Conservation (phyloP, 139 green algal species). For the Eudorina sp. region DNA sequence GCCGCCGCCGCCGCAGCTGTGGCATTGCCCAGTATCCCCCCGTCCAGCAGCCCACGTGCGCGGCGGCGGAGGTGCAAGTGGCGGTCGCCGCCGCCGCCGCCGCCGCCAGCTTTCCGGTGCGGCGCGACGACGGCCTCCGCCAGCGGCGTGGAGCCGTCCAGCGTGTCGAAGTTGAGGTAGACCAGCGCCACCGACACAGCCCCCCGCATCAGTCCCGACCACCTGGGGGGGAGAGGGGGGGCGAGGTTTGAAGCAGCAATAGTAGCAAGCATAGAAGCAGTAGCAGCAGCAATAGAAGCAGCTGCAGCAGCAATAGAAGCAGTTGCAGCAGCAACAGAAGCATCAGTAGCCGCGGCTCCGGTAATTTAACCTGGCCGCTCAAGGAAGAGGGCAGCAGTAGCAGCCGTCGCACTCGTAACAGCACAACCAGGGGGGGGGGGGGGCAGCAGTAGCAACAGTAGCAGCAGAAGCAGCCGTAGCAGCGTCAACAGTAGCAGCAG, state of each 20-base stretch:
- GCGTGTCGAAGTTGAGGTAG: slow-evolving; percentile 82
- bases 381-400: too few relatives aligned
- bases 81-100: neutral
- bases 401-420: too few relatives aligned
- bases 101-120: neutral
- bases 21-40: neutral
- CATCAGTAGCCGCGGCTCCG: too few relatives aligned
- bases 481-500: neutral
- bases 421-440: too few relatives aligned
- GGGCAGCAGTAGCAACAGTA: too few relatives aligned
- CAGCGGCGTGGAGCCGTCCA: neutral
- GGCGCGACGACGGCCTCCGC: neutral
- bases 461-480: too few relatives aligned
- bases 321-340: too few relatives aligned
- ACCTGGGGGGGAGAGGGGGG: slow-evolving; percentile 62
- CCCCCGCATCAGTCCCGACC: slow-evolving; percentile 81
- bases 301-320: too few relatives aligned
- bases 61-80: neutral
- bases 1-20: neutral
- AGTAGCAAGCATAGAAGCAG: too few relatives aligned
- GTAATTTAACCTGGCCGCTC: too few relatives aligned
- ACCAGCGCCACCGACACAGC: slow-evolving; percentile 86
- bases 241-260: too few relatives aligned
- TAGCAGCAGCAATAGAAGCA: too few relatives aligned
- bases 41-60: neutral